Evolutionary conservation across 306 rosid genomes (phyloP), one percentile per base, ranked within the genome.

Genomic region (Vigna reflexopilosa): DNA sequence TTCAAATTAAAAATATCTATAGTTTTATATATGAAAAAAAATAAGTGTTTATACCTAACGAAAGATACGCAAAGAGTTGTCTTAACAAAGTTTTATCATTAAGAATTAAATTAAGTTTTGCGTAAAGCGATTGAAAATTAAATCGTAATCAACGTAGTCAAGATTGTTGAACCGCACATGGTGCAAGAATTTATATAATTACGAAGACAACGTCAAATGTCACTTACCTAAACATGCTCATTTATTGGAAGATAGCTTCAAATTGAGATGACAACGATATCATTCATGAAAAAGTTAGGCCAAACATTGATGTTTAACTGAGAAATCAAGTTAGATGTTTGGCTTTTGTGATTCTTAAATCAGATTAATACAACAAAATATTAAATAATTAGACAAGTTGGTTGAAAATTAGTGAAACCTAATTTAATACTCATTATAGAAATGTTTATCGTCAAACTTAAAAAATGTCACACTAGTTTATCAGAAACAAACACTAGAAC

Each of bases 141-240:
- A 58, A 26, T 24, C 5, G 17, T 26, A 24, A 58, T 26, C 17
- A 58, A 26, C 9, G n/a, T 58, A 58, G 4, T 24, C 9, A 13
- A 58, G 0, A 26, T 36, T 11, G 38, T 12, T 58, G 9, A 58
- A 58, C 65, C 5, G 14, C 3, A 11, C 3, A 11, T 14, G 15
- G 40, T 5, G 40, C 6, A 9, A 28, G 38, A 12, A 12, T 24
- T 5, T 59, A 59, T 59, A 28, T 13, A 11, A 5, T 59, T 12
- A 59, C 1, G 51, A 56, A 72, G 67, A 56, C 67, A 47, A 22
- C 24, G 42, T 72, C 77, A 72, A 72, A 40, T 56, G 15, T 72
- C 26, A 9, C 40, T 22, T 56, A 72, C 47, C 47, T 36, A 54
- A 61, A 61, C 10, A 11, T 71, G 22, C 20, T 61, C 11, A 49